A percentile compares a stretch with the other conserved stretches of the same genome.
Evolutionary conservation across 192 early-diverging fungal genomes (phyloP).

Genomic region (Backusella parvicylindrica): DNA sequence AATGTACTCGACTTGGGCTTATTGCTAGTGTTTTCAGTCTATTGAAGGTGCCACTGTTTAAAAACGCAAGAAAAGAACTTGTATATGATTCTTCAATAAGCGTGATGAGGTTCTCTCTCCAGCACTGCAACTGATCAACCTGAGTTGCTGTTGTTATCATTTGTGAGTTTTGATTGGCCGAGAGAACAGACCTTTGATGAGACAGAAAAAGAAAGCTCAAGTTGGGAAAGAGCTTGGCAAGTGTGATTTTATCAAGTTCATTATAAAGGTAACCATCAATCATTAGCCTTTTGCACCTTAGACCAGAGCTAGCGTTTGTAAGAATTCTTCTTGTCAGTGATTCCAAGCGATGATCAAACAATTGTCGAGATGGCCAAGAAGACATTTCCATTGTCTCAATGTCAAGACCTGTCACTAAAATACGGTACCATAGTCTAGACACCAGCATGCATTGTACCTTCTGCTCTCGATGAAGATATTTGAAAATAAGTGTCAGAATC

Average conservation of each 20-base stretch:
- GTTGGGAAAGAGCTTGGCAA: not conserved
- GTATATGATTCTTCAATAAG: constrained; percentile 1
- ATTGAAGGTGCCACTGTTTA: not conserved
- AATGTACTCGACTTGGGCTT: not conserved
- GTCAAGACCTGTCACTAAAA: not conserved
- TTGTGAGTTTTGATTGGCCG: not conserved
- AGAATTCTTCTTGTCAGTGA: not conserved
- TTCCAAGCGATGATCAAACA: not conserved
- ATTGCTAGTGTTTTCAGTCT: not conserved
- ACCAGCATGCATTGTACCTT: not conserved
- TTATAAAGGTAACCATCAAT: not conserved
- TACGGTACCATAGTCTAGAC: not conserved
- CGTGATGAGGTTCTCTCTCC: not conserved
- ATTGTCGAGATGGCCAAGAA: not conserved
- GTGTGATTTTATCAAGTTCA: not conserved
- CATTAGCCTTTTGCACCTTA: not conserved
- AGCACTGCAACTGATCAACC: not conserved
- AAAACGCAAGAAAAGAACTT: not conserved
- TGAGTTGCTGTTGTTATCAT: not conserved
- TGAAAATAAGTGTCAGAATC: not conserved
- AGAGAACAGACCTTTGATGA: not conserved
- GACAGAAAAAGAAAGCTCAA: not conserved
- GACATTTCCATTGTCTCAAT: not conserved
- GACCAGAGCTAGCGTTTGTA: not conserved
- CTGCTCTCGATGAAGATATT: not conserved